A percentile compares a stretch with the other conserved stretches of the same genome.
phyloP scores from a whole-genome alignment of 306 rosid species.

The Vigna nakashimae region DNA sequence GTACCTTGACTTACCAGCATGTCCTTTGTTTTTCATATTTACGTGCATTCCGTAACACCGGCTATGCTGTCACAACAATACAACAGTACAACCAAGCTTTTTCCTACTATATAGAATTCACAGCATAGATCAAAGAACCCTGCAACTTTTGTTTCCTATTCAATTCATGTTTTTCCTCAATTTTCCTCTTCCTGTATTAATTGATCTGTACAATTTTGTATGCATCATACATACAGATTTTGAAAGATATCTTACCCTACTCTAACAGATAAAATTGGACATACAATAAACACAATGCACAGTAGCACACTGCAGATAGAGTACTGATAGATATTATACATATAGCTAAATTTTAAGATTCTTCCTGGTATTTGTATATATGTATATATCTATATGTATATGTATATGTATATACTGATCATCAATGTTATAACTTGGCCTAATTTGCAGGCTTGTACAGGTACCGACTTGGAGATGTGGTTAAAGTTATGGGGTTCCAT shows the following conservation, averaged over 20 bases:
- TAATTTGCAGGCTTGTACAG: conserved; percentile 77
- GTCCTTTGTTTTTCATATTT: not conserved
- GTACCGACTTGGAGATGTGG: conserved; percentile 84
- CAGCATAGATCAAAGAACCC: not conserved
- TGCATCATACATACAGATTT: not conserved
- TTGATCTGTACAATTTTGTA: not conserved
- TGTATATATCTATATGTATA: too few species aligned
- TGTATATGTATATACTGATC: not conserved
- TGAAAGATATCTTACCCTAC: not conserved
- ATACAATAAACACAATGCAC: not conserved
- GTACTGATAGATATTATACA: not conserved
- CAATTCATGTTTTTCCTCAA: not conserved
- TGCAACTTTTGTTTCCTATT: too few species aligned
- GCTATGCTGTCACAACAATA: not conserved
- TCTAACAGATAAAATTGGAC: not conserved
- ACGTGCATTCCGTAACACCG: conserved; percentile 1
- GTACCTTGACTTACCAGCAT: conserved; percentile 21
- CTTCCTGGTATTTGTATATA: not conserved
- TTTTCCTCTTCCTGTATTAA: not conserved
- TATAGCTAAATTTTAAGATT: not conserved
- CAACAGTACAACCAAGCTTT: not conserved
- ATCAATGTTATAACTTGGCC: not conserved
- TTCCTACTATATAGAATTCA: not conserved
- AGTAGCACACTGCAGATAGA: not conserved
- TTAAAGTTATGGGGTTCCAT: conserved; percentile 79